Conservation (phyloP, 352 stramenopile species). For the Globisporangium iwayamae region DNA sequence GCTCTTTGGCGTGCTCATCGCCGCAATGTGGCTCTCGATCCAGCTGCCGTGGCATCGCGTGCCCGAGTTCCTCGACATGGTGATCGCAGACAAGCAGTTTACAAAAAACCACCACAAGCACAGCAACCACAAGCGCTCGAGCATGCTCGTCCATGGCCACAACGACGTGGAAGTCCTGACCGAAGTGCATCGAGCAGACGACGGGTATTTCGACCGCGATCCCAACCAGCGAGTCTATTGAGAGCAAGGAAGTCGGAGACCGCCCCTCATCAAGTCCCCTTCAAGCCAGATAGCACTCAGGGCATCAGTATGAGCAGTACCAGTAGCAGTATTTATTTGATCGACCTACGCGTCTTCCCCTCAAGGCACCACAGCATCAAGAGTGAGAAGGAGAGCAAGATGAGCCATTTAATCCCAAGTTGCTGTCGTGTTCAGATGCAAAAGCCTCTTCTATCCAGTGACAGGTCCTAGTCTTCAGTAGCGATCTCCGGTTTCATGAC, state of each 20-base stretch:
- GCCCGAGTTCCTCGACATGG: slow-evolving; percentile 3
- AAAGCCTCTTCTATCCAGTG: background rate
- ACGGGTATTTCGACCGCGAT: background rate
- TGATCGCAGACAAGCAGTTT: background rate
- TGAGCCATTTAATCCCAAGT: background rate
- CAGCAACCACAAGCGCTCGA: slow-evolving; percentile 7
- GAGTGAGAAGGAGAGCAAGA: slow-evolving; percentile 2
- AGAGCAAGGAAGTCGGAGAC: slow-evolving; percentile 5
- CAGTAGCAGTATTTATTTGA: slow-evolving; percentile 8
- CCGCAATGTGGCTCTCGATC: slow-evolving; percentile 38
- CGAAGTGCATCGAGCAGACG: slow-evolving; percentile 2
- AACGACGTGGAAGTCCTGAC: slow-evolving; percentile 11
- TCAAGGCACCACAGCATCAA: background rate
- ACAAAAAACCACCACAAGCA: background rate
- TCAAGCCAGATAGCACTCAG: background rate
- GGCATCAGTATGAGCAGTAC: background rate
- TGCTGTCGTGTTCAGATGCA: background rate
- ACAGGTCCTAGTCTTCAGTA: background rate
- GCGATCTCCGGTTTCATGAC: background rate
- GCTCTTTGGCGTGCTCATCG: slow-evolving; percentile 32
- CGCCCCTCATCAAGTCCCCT: background rate
- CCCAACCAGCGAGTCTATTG: slow-evolving; percentile 3
- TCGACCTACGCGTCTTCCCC: background rate
- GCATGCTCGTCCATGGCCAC: slow-evolving; percentile 1
- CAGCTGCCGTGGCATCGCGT: slow-evolving; percentile 42